Conservation (phyloP, 108 stramenopile species). For the Cyclotella distinguenda region DNA sequence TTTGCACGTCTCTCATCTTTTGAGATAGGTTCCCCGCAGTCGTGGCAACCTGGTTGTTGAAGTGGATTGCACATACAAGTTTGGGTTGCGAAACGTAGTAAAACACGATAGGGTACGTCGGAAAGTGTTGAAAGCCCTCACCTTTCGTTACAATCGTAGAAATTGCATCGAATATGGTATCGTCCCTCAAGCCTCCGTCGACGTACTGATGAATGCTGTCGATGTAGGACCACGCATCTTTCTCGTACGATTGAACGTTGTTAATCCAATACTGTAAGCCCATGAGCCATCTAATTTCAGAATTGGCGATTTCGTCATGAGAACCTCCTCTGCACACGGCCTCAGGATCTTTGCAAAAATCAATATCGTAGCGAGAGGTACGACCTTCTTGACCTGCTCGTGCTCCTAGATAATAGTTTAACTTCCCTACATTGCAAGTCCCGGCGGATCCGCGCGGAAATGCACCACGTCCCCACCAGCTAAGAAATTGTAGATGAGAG, state of each 20-base stretch:
- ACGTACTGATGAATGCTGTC: slow-evolving; percentile 34
- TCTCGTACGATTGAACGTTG: slow-evolving; percentile 36
- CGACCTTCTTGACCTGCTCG: slow-evolving; percentile 28
- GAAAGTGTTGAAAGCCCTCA: background rate
- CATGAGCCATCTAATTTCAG: slow-evolving; percentile 45
- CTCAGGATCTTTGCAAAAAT: slow-evolving; percentile 47
- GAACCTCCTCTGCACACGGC: slow-evolving; percentile 27
- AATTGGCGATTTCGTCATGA: slow-evolving; percentile 20
- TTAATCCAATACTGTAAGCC: slow-evolving; percentile 40
- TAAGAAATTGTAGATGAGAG: no score
- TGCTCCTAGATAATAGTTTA: slow-evolving; percentile 42
- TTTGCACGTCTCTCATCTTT: slow-evolving; percentile 14
- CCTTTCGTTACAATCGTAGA: slow-evolving; percentile 35
- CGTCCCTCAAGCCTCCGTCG: slow-evolving; percentile 31
- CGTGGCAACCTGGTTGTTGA: slow-evolving; percentile 25
- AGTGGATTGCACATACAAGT: background rate
- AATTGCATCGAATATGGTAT: slow-evolving; percentile 38
- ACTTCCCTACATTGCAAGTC: slow-evolving; percentile 36
- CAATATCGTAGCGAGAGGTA: slow-evolving; percentile 26
- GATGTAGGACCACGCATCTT: slow-evolving; percentile 36
- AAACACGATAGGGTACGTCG: no score
- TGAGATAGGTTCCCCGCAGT: slow-evolving; percentile 31
- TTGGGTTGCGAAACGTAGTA: background rate
- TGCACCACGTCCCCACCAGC: slow-evolving; percentile 46
- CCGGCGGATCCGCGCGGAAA: slow-evolving; percentile 40